phyloP scores from a whole-genome alignment of 768 basidiomycete genomes.

The Auricularia heimuer region DNA sequence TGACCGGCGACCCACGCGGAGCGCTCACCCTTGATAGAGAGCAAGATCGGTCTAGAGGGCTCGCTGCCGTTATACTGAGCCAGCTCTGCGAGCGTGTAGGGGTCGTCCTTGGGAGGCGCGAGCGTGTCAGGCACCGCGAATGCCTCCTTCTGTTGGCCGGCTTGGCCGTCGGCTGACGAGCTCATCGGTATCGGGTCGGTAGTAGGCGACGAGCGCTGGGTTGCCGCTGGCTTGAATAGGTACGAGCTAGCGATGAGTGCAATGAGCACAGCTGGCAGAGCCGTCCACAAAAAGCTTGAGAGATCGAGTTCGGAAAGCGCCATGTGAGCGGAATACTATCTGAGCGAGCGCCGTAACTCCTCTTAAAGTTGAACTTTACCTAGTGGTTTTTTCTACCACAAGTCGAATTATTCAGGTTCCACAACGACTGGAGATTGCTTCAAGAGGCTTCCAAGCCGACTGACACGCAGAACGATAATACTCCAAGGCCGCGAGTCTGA shows the following conservation, averaged over 20 bases:
- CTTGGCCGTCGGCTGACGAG: neutral
- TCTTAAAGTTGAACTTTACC: neutral
- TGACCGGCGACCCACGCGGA: neutral
- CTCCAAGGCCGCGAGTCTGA: too few relatives aligned
- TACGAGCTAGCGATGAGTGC: neutral
- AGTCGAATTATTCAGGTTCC: too few relatives aligned
- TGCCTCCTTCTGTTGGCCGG: constrained; percentile 21
- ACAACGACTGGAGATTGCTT: too few relatives aligned
- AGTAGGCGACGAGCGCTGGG: neutral
- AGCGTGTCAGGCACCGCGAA: constrained; percentile 71
- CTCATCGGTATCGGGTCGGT: constrained; percentile 1
- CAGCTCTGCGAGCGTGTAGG: constrained; percentile 61
- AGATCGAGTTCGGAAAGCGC: neutral
- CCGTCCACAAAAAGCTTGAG: neutral
- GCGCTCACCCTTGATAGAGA: constrained; percentile 78
- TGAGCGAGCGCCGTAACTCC: neutral
- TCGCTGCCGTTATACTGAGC: constrained; percentile 62
- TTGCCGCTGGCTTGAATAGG: neutral
- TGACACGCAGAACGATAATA: too few relatives aligned
- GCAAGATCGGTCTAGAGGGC: constrained; percentile 63
- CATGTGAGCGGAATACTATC: neutral
- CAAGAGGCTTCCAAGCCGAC: too few relatives aligned
- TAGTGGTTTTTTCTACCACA: neutral
- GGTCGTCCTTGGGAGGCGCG: constrained; percentile 64
- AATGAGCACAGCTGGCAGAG: neutral